phyloP scores from a whole-genome alignment of 306 rosid genomes.

The Trifolium repens region DNA sequence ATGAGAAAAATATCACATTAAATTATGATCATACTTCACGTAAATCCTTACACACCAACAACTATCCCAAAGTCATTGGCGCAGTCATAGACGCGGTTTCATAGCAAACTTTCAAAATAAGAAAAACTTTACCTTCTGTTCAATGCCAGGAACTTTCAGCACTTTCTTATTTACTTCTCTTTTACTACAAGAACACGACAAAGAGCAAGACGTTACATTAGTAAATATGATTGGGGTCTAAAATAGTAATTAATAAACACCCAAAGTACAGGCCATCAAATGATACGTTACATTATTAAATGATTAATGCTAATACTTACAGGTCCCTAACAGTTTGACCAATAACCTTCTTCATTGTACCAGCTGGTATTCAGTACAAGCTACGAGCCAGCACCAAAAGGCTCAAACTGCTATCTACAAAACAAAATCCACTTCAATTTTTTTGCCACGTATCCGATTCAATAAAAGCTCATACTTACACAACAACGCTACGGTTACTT shows the following conservation, averaged over 20 bases:
- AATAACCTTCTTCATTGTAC: conserved; percentile 88
- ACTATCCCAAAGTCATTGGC: conserved; percentile 6
- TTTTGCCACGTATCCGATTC: not conserved
- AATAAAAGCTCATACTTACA: conserved; percentile 37
- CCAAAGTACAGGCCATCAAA: conserved; percentile 14
- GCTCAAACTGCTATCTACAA: conserved; percentile 43
- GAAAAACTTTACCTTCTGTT: conserved; percentile 76
- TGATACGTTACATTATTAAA: conserved; percentile 12
- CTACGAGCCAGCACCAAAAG: conserved; percentile 44
- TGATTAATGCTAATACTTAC: conserved; percentile 58
- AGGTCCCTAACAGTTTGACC: conserved; percentile 97
- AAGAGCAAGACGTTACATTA: conserved; percentile 29
- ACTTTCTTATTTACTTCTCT: conserved; percentile 96
- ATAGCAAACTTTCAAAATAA: conserved; percentile 28
- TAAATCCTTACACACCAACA: conserved; percentile 2
- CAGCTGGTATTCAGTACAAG: conserved; percentile 43
- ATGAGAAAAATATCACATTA: not conserved
- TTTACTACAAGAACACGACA: conserved; percentile 65
- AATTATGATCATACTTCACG: conserved; percentile 15
- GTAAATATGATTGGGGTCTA: conserved; percentile 1
- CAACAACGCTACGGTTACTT: conserved; percentile 16
- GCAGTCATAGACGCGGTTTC: conserved; percentile 27
- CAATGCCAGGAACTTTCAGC: conserved; percentile 96
- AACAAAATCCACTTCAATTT: conserved; percentile 35
- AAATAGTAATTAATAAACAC: conserved; percentile 36